phyloP scores from a whole-genome alignment of 495 filamentous ascomycete genomes.

The Penicillium antarcticum region DNA sequence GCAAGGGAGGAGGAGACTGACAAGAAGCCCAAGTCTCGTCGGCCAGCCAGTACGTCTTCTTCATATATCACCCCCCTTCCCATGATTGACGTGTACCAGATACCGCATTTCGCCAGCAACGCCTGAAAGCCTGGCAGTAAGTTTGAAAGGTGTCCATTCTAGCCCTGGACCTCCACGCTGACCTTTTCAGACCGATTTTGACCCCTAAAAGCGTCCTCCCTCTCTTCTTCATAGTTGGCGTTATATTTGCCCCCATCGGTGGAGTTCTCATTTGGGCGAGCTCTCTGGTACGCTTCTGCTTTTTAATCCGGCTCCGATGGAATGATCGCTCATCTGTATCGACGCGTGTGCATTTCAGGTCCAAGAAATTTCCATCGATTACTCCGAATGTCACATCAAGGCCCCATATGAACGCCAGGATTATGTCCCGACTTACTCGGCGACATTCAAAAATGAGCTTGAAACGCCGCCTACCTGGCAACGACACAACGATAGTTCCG shows the following conservation, averaged over 20 bases:
- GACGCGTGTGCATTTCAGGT: slow-evolving; percentile 51
- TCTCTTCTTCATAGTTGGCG: slow-evolving; percentile 80
- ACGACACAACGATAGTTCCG: slow-evolving; percentile 9
- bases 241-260: slow-evolving; percentile 86
- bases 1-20: slow-evolving; percentile 30
- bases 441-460: slow-evolving; percentile 58
- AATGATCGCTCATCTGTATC: slow-evolving; percentile 8
- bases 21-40: slow-evolving; percentile 81
- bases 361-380: slow-evolving; percentile 87
- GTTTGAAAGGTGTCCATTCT: slow-evolving; percentile 20
- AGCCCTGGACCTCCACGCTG: not conserved
- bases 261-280: slow-evolving; percentile 82
- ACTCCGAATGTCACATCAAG: slow-evolving; percentile 65
- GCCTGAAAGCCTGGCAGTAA: slow-evolving; percentile 93
- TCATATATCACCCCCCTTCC: not conserved
- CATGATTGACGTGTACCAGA: slow-evolving; percentile 43
- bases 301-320: not conserved
- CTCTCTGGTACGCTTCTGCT: slow-evolving; percentile 50
- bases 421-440: slow-evolving; percentile 48
- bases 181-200: slow-evolving; percentile 67
- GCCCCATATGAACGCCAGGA: slow-evolving; percentile 37
- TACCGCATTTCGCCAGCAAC: slow-evolving; percentile 89
- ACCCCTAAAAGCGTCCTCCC: slow-evolving; percentile 91
- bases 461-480: slow-evolving; percentile 24
- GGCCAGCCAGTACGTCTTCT: slow-evolving; percentile 69